phyloP scores from a whole-genome alignment of 768 basidiomycete species.

The Glaciozyma martinii region DNA sequence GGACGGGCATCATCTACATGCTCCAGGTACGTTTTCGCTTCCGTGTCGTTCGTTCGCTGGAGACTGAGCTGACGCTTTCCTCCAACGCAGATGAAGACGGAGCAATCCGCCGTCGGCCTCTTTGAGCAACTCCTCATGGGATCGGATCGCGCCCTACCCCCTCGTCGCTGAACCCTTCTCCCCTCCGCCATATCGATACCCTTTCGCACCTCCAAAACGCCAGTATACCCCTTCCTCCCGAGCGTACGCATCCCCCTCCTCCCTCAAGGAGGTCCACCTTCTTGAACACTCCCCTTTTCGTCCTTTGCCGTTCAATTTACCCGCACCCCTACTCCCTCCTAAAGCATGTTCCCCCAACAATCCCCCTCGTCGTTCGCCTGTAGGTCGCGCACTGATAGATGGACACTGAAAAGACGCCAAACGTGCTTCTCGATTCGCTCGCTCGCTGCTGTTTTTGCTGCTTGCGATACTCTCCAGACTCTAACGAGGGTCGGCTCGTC shows the following conservation, averaged over 20 bases:
- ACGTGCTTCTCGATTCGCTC: no score
- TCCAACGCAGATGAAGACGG: conserved; percentile 51
- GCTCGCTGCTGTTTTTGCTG: no score
- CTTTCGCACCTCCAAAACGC: background rate
- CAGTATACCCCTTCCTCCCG: background rate
- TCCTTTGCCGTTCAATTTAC: background rate
- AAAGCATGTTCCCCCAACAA: no score
- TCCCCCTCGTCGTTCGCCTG: no score
- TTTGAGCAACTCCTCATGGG: conserved; percentile 81
- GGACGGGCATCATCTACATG: conserved; percentile 96
- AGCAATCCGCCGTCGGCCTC: conserved; percentile 69
- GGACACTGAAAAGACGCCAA: no score
- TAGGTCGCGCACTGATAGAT: no score
- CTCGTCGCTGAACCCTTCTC: background rate
- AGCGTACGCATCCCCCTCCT: background rate
- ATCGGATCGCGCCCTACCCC: conserved; percentile 42
- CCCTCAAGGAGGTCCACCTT: background rate
- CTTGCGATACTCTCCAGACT: no score
- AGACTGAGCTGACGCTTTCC: background rate
- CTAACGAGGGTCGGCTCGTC: no score
- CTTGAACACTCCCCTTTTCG: background rate
- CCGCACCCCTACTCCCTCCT: background rate
- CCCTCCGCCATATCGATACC: background rate
- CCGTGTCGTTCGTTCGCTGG: background rate
- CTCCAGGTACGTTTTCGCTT: conserved; percentile 53